Conservation (phyloP, 305 asterid genomes). For the Fraxinus sp. region DNA sequence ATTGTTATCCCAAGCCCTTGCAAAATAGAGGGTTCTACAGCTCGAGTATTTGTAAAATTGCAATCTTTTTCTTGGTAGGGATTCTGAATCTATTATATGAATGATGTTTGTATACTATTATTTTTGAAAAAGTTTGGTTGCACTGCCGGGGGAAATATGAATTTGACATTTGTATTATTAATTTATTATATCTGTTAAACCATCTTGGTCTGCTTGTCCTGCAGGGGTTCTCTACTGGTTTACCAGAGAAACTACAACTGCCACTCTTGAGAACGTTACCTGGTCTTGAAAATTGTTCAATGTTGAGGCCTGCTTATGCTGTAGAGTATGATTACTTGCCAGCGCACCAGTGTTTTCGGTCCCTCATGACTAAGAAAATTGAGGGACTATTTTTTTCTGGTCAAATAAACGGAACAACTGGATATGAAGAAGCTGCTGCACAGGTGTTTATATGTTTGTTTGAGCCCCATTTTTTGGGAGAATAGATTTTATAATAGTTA, state of each 20-base stretch:
- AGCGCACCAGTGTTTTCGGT: slow-evolving; percentile 92
- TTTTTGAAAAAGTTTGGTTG: background rate
- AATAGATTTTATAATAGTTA: background rate
- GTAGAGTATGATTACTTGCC: slow-evolving; percentile 98
- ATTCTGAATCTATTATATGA: background rate
- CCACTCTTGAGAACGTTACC: slow-evolving; percentile 94
- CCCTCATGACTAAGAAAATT: slow-evolving; percentile 93
- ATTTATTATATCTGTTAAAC: background rate
- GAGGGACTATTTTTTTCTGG: slow-evolving; percentile 99
- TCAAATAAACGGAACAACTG: slow-evolving; percentile 98
- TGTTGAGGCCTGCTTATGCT: slow-evolving; percentile 99
- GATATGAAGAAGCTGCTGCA: slow-evolving; percentile 99
- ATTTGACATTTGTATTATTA: background rate
- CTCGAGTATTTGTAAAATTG: background rate
- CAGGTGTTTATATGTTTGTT: slow-evolving; percentile 51
- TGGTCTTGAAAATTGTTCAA: slow-evolving; percentile 94
- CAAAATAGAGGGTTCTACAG: background rate
- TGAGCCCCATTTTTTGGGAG: background rate
- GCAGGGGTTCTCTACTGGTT: slow-evolving; percentile 98
- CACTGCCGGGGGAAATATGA: background rate
- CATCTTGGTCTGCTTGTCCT: slow-evolving; percentile 22
- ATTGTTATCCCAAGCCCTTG: background rate
- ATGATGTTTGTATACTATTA: background rate
- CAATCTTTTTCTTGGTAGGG: background rate
- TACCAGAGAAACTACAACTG: slow-evolving; percentile 95